Conservation (phyloP, 192 early-diverging fungal species). For the Chytriomyces sp. region DNA sequence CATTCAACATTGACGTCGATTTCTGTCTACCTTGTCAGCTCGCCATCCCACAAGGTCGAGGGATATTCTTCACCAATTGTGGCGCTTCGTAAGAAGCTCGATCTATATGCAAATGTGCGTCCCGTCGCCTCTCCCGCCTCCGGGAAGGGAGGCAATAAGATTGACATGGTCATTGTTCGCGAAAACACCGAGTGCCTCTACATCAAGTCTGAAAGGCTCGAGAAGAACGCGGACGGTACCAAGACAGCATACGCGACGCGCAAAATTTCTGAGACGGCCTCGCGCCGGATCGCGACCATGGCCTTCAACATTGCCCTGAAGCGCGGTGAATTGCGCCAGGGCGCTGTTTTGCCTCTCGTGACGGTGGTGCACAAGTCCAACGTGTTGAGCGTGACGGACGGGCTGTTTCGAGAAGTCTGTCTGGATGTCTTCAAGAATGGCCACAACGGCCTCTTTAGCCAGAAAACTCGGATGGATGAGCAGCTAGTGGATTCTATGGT, state of each 20-base stretch:
- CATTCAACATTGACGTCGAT: no score
- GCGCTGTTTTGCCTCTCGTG: slow-evolving; percentile 52
- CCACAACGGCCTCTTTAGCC: slow-evolving; percentile 58
- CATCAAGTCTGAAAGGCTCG: slow-evolving; percentile 76
- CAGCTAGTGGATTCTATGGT: slow-evolving; percentile 99
- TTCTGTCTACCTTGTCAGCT: no score
- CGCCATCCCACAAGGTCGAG: slow-evolving; percentile 96
- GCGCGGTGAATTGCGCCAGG: slow-evolving; percentile 8
- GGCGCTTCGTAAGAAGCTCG: slow-evolving; percentile 89
- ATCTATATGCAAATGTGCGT: slow-evolving; percentile 96
- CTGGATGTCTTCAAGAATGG: slow-evolving; percentile 68
- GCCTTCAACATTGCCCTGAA: slow-evolving; percentile 91
- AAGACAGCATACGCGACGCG: slow-evolving; percentile 84
- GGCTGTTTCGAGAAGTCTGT: slow-evolving; percentile 90
- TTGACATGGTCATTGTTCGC: slow-evolving; percentile 96
- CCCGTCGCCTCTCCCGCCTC: slow-evolving; percentile 78
- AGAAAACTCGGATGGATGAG: slow-evolving; percentile 82
- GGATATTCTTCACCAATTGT: slow-evolving; percentile 99
- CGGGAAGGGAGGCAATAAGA: slow-evolving; percentile 59
- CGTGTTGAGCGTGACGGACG: slow-evolving; percentile 90
- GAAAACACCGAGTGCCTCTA: slow-evolving; percentile 99
- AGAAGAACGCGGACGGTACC: slow-evolving; percentile 61
- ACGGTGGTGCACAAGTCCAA: slow-evolving; percentile 99
- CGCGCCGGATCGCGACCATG: slow-evolving; percentile 82
- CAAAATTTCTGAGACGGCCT: slow-evolving; percentile 87